These are phyloP conservation scores for Aspergillus egyptiacus DNA, from an alignment of 495 filamentous ascomycete species.

Conservation along the genomic window DNA sequence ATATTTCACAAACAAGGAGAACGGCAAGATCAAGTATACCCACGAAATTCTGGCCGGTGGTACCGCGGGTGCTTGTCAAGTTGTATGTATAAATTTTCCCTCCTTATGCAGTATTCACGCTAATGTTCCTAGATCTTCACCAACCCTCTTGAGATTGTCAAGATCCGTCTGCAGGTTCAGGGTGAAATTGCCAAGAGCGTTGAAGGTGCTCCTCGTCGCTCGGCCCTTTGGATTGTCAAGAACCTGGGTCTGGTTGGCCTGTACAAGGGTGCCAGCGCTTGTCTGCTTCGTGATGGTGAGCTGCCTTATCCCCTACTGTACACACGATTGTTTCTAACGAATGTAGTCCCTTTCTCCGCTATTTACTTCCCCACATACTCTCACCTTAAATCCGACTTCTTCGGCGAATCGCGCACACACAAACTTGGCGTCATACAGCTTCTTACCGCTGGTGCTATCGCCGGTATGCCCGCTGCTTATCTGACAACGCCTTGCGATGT, in stretches of 20 bases:
- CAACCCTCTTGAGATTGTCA: constrained; percentile 97
- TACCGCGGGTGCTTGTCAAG: constrained; percentile 88
- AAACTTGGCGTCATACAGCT: constrained; percentile 90
- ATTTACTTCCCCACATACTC: constrained; percentile 98
- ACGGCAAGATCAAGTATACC: constrained; percentile 62
- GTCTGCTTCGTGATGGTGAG: constrained; percentile 75
- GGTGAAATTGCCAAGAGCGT: constrained; percentile 88
- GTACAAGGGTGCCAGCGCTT: constrained; percentile 97
- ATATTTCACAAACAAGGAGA: constrained; percentile 68
- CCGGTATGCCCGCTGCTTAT: constrained; percentile 98
- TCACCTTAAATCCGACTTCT: constrained; percentile 88
- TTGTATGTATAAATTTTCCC: constrained; percentile 64
- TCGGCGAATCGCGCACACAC: constrained; percentile 84
- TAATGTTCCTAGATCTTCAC: constrained; percentile 69
- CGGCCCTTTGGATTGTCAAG: constrained; percentile 93
- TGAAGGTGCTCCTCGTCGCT: constrained; percentile 76
- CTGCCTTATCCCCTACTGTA: background rate
- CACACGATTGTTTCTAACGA: background rate
- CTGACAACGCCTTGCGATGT: constrained; percentile 96
- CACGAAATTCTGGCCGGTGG: constrained; percentile 86
- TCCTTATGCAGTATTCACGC: background rate
- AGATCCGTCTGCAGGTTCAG: constrained; percentile 96
- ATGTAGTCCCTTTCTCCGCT: constrained; percentile 80
- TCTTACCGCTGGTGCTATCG: constrained; percentile 89
- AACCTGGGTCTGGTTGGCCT: constrained; percentile 92